A percentile compares a stretch with the other conserved stretches of the same genome.
These are phyloP conservation scores for Venturia effusa DNA, from an alignment of 2,329 filamentous ascomycete genomes.

Conservation along the genomic window DNA sequence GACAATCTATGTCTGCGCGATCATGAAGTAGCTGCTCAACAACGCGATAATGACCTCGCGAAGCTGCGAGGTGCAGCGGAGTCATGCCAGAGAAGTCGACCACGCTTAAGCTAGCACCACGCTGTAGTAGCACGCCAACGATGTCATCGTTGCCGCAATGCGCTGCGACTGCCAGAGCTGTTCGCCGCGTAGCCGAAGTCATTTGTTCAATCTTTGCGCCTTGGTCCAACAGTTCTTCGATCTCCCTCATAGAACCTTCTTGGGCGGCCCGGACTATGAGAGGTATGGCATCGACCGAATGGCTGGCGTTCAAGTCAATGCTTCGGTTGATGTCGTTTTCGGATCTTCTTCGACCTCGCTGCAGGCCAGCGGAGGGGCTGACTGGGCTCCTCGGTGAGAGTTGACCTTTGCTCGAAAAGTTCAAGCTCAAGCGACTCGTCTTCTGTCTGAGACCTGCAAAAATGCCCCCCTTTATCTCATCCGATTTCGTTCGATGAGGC, in stretches of 20 bases:
- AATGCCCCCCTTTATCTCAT: background rate
- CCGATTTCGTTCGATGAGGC: background rate
- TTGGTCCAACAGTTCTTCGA: conserved; percentile 21
- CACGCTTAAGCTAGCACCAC: conserved; percentile 21
- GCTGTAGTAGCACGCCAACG: conserved; percentile 23
- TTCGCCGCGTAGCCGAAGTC: conserved; percentile 23
- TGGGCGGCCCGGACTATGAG: conserved; percentile 27
- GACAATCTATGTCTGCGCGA: conserved; percentile 21
- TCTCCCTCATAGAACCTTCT: conserved; percentile 23
- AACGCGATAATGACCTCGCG: conserved; percentile 14
- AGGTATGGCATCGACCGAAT: conserved; percentile 20
- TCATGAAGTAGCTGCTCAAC: conserved; percentile 16
- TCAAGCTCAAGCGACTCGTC: background rate
- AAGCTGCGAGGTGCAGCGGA: conserved; percentile 15
- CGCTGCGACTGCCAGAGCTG: conserved; percentile 27
- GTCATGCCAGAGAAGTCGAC: conserved; percentile 19
- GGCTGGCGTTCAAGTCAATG: conserved; percentile 24
- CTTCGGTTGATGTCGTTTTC: conserved; percentile 23
- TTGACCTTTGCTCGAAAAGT: background rate
- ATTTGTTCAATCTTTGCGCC: conserved; percentile 15
- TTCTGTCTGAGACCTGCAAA: background rate
- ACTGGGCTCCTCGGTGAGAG: conserved; percentile 11
- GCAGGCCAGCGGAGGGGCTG: conserved; percentile 12
- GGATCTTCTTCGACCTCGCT: conserved; percentile 15
- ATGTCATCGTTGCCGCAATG: conserved; percentile 29